A percentile compares a stretch with the other conserved stretches of the same genome.
Evolutionary conservation across 2,329 filamentous ascomycete species (phyloP).

Genomic region (Bipolaris bicolor): DNA sequence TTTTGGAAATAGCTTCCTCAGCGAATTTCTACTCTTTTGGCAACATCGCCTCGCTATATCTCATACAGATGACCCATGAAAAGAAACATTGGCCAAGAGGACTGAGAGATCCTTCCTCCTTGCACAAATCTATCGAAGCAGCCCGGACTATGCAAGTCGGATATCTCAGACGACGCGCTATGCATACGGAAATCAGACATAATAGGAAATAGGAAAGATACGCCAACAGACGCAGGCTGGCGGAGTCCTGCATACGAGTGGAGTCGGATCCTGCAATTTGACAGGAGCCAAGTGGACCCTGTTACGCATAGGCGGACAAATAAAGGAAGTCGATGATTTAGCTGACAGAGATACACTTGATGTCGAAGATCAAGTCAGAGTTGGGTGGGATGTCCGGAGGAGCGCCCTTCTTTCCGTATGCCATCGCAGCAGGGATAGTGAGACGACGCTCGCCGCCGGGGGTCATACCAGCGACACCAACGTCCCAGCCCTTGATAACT

Average conservation of each 20-base stretch:
- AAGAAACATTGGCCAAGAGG: slow-evolving; percentile 22
- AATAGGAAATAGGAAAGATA: slow-evolving; percentile 26
- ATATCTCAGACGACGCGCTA: slow-evolving; percentile 49
- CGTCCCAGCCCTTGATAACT: slow-evolving; percentile 99
- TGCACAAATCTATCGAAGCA: slow-evolving; percentile 41
- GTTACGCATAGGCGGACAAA: slow-evolving; percentile 19
- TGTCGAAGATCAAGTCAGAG: slow-evolving; percentile 88
- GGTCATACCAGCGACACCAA: slow-evolving; percentile 90
- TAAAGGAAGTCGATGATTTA: slow-evolving; percentile 33
- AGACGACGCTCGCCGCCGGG: slow-evolving; percentile 93
- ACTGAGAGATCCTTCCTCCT: slow-evolving; percentile 52
- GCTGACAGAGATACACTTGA: slow-evolving; percentile 59
- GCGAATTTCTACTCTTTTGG: slow-evolving; percentile 27
- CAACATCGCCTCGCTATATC: slow-evolving; percentile 45
- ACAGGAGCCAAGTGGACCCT: slow-evolving; percentile 34
- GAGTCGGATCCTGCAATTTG: slow-evolving; percentile 30
- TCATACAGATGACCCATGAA: slow-evolving; percentile 18
- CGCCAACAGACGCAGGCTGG: slow-evolving; percentile 26
- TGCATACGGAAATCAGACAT: slow-evolving; percentile 37
- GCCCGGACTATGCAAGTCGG: slow-evolving; percentile 50
- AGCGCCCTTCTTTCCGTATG: slow-evolving; percentile 80
- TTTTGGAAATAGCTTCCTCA: slow-evolving; percentile 49
- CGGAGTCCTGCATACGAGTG: slow-evolving; percentile 38
- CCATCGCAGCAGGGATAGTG: slow-evolving; percentile 83
- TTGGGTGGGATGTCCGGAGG: slow-evolving; percentile 87